Conservation (phyloP, 2,329 filamentous ascomycete species). For the Lachnellula suecica region DNA sequence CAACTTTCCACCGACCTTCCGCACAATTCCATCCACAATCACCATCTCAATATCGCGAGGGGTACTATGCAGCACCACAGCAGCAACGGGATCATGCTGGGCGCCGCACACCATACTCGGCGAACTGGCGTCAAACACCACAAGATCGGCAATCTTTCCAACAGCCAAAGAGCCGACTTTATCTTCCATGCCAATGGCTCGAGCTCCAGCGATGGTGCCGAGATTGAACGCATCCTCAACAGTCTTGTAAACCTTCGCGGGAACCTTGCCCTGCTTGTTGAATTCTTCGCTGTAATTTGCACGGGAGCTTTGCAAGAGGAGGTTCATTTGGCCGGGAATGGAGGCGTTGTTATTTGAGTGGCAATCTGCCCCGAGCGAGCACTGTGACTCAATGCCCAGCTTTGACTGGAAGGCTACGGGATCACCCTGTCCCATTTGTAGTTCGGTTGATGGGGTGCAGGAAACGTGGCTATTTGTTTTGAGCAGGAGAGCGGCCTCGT, state of each 20-base stretch:
- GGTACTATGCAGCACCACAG: constrained; percentile 42
- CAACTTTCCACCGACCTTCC: constrained; percentile 35
- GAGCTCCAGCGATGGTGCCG: constrained; percentile 45
- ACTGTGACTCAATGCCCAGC: constrained; percentile 30
- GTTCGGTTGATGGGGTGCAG: constrained; percentile 48
- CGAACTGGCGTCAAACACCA: constrained; percentile 43
- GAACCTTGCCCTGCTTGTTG: constrained; percentile 24
- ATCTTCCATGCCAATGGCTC: constrained; percentile 40
- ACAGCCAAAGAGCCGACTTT: constrained; percentile 44
- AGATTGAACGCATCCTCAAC: constrained; percentile 48
- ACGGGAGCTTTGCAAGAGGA: constrained; percentile 34
- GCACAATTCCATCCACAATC: constrained; percentile 42
- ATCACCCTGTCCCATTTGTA: constrained; percentile 45
- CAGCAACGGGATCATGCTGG: constrained; percentile 41
- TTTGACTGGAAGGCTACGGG: constrained; percentile 33
- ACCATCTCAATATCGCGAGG: constrained; percentile 42
- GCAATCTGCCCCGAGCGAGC: constrained; percentile 37
- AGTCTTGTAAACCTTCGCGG: constrained; percentile 29
- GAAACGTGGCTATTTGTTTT: constrained; percentile 38
- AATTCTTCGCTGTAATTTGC: constrained; percentile 31
- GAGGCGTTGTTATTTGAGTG: constrained; percentile 32
- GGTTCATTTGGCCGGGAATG: constrained; percentile 35
- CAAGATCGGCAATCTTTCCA: constrained; percentile 47
- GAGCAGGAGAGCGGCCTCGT: constrained; percentile 37
- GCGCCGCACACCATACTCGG: constrained; percentile 41